Evolutionary conservation across 164 flowering plant species (phyloP).

Genomic region (Paratinospora sagittata): DNA sequence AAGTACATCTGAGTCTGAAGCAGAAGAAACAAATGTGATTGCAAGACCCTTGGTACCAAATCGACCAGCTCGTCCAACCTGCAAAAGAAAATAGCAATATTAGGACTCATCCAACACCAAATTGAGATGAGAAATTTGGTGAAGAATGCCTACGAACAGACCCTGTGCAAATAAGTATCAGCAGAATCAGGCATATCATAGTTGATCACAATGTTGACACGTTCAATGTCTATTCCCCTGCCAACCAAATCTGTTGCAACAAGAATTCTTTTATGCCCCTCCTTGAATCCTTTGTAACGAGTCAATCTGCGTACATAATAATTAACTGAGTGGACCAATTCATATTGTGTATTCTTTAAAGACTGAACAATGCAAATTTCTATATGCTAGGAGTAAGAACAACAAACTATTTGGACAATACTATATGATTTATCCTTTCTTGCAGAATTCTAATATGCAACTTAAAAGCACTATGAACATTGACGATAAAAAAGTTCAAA

Average conservation of each 20-base stretch:
- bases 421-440: too few species aligned
- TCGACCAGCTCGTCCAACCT: slow-evolving; percentile 99
- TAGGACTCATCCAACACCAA: background rate
- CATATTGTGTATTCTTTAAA: too few species aligned
- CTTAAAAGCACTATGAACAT: too few species aligned
- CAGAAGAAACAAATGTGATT: slow-evolving; percentile 88
- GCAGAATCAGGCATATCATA: slow-evolving; percentile 99
- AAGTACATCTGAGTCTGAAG: slow-evolving; percentile 87
- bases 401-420: too few species aligned
- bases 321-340: background rate
- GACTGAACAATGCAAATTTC: too few species aligned
- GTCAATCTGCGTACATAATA: slow-evolving; percentile 52
- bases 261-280: slow-evolving; percentile 92
- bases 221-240: slow-evolving; percentile 92
- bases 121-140: background rate
- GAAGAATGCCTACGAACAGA: slow-evolving; percentile 11
- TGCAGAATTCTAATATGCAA: too few species aligned
- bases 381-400: too few species aligned
- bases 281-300: slow-evolving; percentile 89
- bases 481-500: background rate
- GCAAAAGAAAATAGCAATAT: background rate
- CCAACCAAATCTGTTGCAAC: slow-evolving; percentile 99
- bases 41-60: slow-evolving; percentile 99
- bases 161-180: slow-evolving; percentile 94
- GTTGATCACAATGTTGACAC: slow-evolving; percentile 94